Evolutionary conservation across 2,329 filamentous ascomycete genomes (phyloP), one percentile per base, ranked within the genome.

Genomic region (Fusarium irregulare): DNA sequence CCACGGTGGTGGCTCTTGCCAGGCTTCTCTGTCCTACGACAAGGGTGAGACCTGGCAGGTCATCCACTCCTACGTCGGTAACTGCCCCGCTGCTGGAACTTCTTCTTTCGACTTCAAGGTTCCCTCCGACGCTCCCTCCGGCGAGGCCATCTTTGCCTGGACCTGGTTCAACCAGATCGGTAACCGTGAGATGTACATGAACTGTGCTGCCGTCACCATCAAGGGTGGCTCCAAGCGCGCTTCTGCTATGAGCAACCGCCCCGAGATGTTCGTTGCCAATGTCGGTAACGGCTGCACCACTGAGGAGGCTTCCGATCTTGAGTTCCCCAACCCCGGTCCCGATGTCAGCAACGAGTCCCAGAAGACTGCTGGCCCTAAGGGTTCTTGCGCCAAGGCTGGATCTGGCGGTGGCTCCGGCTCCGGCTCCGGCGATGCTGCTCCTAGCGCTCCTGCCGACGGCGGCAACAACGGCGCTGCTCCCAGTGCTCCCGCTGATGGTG

Each of bases 171-270:
- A 93, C 83, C 83, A 89, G 70, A 80, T 91, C 42, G 92, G 92
- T 27, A 94, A 94, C 81, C 87, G 92, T 49, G 92, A 95, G 78
- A 92, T 92, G 87, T 96, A 96, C 86, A 93, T 93, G 91, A 93
- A 93, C 81, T 96, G 93, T 76, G 92, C 92, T 10, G 84, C 87
- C 54, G 86, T 94, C 73, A 88, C 86, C 66, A 89, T 94, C 76
- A 80, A 78, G 57, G 79, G 80, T 28, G 78, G 79, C 50, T 75
- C 76, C 50, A 80, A 80, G 76, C 79, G 80, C 16, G 66, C 70
- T 28, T 41, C 69, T 8, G 54, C 83, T 49, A 88, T 92, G 77
- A 80, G 82, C 60, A 77, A 78, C 45, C 88, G 91, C 2, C 92
- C 92, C 2, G 79, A 84, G 48, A 87, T 94, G 79, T 94, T 93